Evolutionary conservation across 176 grass and related monocot species (phyloP), one percentile per base, ranked within the genome.

Genomic region (Puccinellia tenuiflora): DNA sequence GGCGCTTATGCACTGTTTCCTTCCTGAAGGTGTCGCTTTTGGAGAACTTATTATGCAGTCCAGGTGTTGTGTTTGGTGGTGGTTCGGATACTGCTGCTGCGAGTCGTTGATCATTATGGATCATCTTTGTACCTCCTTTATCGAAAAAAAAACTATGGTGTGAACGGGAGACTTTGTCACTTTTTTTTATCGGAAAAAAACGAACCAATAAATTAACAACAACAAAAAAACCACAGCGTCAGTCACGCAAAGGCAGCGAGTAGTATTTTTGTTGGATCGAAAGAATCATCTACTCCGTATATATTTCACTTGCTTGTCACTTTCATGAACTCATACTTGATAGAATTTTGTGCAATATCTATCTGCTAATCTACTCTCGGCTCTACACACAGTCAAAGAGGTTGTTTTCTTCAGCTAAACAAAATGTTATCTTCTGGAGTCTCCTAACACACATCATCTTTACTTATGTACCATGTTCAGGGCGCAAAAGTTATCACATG

Each of bases 311-410:
- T 10, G 17, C 7, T 17, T 42, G 73, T 54, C 73, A 46, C 33
- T 84, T 84, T 55, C 60, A 5, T 51, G 21, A 61, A 43, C 66
- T 72, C 39, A 79, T 16, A 85, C 14, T 21, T 21, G 21, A 62
- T 79, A 25, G 7, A 38, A 38, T 52, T 46, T 29, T 40, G n/a
- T 31, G 72, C 7, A 16, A 82, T 59, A 66, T 30, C 25, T 42
- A 6, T 16, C 9, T 67, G 22, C 34, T 18, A 55, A 81, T 24
- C 50, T 22, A 67, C 26, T 26, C 18, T 31, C 21, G 26, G n/a
- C n/a, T n/a, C n/a, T n/a, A n/a, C n/a, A 35, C 21, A 57, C 25
- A 1, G 79, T 69, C 79, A 87, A 60, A 69, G 61, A 61, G 29
- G 30, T 61, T 83, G 62, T 11, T 50, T 22, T 12, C 50, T 7